Base-by-base conservation (phyloP, 2,329 filamentous ascomycete species). In the Hymenoscyphus occultus region DNA sequence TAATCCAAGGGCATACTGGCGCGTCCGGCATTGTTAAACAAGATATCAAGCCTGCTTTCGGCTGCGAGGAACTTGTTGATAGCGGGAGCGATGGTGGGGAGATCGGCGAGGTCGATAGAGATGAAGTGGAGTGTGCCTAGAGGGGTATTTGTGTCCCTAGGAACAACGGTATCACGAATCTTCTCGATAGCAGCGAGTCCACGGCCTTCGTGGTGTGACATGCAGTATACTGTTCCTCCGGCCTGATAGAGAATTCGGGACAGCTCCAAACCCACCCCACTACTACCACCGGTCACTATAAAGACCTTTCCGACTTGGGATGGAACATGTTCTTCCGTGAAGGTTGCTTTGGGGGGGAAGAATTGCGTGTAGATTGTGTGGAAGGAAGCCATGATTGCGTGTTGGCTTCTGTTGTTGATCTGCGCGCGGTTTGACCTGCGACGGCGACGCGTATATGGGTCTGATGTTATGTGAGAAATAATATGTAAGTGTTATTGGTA, bases 1-100 rank as follows among this genome's bases (percentile, higher is more conserved):
- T 45, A 54, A 7, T 10, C 40, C 16, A 54, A 12, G 12, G 62
- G 62, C 14, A 32, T 22, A 22, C n/a, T n/a, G 12, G 19, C 45
- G 12, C 16, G 31, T 12, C 77, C 80, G 0, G 80, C 80, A 72
- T 82, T 82, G 67, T 82, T 79, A 69, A 80, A 77, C 16, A 82
- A 67, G 1, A 80, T 68, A 64, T 82, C 77, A 0, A 82, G 72
- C 13, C 73, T 67, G 5, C 61, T 32, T 64, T 78, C 76, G 16
- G 71, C 64, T 1, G 66, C 62, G 31, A 76, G 64, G 64, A 80
- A 77, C 5, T 63, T 61, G 6, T 73, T 65, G 0, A 69, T 69
- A 7, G 75, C 71, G 7, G 64, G 39, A 56, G 72, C 74, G 5
- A 77, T 64, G 2, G 70, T 74, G 3, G 60, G 56, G 13, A 77